These are phyloP conservation scores for Aspergillus fischeri DNA, from an alignment of 2,329 filamentous ascomycete species.

Conservation along the genomic window DNA sequence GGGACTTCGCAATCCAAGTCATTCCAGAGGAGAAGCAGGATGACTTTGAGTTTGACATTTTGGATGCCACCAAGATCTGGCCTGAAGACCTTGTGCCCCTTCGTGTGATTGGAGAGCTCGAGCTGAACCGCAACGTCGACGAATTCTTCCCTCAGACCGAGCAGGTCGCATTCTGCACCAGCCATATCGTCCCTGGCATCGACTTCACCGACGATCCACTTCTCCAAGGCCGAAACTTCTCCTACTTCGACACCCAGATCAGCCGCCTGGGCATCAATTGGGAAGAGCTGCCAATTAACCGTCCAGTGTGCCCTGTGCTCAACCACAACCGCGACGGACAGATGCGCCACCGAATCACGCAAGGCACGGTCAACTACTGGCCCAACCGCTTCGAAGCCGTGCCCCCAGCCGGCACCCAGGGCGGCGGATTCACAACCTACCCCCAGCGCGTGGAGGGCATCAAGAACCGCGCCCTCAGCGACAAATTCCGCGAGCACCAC, in stretches of 20 bases:
- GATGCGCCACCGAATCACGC: slow-evolving; percentile 68
- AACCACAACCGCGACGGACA: slow-evolving; percentile 73
- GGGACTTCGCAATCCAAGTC: slow-evolving; percentile 79
- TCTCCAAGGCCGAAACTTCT: slow-evolving; percentile 67
- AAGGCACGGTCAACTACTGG: slow-evolving; percentile 74
- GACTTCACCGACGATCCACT: slow-evolving; percentile 74
- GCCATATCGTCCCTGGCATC: slow-evolving; percentile 73
- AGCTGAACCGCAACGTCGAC: slow-evolving; percentile 74
- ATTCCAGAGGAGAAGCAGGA: slow-evolving; percentile 68
- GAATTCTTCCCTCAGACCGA: slow-evolving; percentile 81
- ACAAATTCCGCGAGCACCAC: neutral
- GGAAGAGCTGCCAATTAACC: slow-evolving; percentile 73
- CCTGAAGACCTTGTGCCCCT: slow-evolving; percentile 73
- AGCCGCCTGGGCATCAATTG: slow-evolving; percentile 69
- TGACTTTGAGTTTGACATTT: slow-evolving; percentile 78
- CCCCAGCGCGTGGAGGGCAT: slow-evolving; percentile 41
- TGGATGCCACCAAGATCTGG: slow-evolving; percentile 84
- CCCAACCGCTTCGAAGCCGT: slow-evolving; percentile 65
- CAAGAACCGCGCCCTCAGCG: slow-evolving; percentile 54
- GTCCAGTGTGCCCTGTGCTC: slow-evolving; percentile 69
- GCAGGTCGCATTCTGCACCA: slow-evolving; percentile 77
- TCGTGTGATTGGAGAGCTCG: slow-evolving; percentile 72
- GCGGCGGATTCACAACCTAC: slow-evolving; percentile 68
- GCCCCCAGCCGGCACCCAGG: slow-evolving; percentile 57
- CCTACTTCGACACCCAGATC: slow-evolving; percentile 53